phyloP scores from a whole-genome alignment of 441 rosid genomes.

The Eruca vesicaria region DNA sequence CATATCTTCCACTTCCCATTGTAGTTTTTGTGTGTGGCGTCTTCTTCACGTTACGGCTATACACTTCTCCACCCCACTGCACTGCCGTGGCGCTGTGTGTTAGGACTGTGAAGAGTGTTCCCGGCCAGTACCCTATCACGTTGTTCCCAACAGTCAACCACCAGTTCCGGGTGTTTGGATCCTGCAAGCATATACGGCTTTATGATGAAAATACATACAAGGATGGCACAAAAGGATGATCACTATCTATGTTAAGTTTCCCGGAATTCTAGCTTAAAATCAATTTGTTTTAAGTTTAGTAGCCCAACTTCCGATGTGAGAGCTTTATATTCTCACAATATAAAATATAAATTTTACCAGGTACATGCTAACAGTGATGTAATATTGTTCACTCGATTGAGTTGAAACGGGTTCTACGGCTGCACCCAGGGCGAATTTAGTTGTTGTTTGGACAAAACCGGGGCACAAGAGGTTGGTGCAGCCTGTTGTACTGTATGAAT shows the following conservation, averaged over 20 bases:
- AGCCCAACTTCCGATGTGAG: too few relatives aligned
- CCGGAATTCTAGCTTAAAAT: too few relatives aligned
- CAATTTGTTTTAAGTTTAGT: too few relatives aligned
- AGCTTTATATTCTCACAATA: too few relatives aligned
- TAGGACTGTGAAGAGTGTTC: slow-evolving; percentile 37
- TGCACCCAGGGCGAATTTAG: slow-evolving; percentile 58
- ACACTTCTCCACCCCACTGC: slow-evolving; percentile 84
- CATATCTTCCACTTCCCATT: slow-evolving; percentile 71
- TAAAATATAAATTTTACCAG: slow-evolving; percentile 35
- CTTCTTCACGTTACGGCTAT: slow-evolving; percentile 46
- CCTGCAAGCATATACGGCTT: slow-evolving; percentile 35
- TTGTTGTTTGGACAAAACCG: slow-evolving; percentile 71
- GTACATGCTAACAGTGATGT: slow-evolving; percentile 45
- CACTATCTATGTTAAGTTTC: too few relatives aligned
- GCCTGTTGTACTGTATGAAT: slow-evolving; percentile 54
- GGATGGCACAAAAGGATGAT: neutral
- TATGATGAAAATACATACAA: neutral
- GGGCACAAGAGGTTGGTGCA: slow-evolving; percentile 76
- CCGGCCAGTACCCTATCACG: slow-evolving; percentile 73
- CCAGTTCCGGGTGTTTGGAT: slow-evolving; percentile 52
- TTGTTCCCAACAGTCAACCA: slow-evolving; percentile 54
- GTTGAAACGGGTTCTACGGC: slow-evolving; percentile 58
- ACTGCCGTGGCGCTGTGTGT: slow-evolving; percentile 45
- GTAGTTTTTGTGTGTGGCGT: slow-evolving; percentile 61
- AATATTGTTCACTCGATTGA: slow-evolving; percentile 37